Evolutionary conservation across 768 basidiomycete genomes (phyloP).

Genomic region (Lactarius hengduanensis): DNA sequence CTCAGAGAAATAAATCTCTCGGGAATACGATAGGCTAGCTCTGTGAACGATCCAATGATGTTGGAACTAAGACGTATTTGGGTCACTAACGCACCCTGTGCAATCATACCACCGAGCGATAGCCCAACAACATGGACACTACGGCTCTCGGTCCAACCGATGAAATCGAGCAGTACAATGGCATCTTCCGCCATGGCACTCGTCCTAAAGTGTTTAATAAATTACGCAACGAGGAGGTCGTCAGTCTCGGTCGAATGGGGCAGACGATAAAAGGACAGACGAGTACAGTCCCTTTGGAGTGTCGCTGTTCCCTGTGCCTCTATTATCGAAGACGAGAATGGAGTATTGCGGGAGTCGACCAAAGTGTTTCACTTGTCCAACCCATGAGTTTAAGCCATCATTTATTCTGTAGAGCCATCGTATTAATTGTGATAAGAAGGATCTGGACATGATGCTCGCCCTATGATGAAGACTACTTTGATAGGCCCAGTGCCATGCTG

Average conservation of each 20-base stretch:
- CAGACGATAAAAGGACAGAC: conserved; percentile 42
- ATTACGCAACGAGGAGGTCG: not conserved
- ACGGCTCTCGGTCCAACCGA: conserved; percentile 67
- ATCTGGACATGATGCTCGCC: conserved; percentile 36
- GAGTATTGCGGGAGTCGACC: conserved; percentile 51
- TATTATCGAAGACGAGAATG: conserved; percentile 77
- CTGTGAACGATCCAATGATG: conserved; percentile 38
- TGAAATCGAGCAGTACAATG: conserved; percentile 60
- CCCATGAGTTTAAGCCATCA: conserved; percentile 63
- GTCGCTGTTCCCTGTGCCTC: conserved; percentile 76
- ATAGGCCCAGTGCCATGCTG: conserved; percentile 60
- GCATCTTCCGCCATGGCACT: conserved; percentile 76
- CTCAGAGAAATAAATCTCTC: conserved; percentile 64
- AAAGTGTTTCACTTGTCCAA: conserved; percentile 63
- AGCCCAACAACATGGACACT: conserved; percentile 70
- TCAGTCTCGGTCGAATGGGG: not conserved
- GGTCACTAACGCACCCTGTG: conserved; percentile 52
- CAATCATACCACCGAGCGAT: conserved; percentile 84
- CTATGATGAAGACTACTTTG: conserved; percentile 79
- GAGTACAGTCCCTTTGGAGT: conserved; percentile 75
- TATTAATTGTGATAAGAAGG: not conserved
- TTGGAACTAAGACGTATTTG: not conserved
- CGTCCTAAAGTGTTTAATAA: conserved; percentile 45
- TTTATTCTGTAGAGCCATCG: conserved; percentile 47
- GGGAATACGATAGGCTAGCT: conserved; percentile 65